Evolutionary conservation across 192 early-diverging fungal species (phyloP).

Genomic region (Rhizophlyctis rosea): DNA sequence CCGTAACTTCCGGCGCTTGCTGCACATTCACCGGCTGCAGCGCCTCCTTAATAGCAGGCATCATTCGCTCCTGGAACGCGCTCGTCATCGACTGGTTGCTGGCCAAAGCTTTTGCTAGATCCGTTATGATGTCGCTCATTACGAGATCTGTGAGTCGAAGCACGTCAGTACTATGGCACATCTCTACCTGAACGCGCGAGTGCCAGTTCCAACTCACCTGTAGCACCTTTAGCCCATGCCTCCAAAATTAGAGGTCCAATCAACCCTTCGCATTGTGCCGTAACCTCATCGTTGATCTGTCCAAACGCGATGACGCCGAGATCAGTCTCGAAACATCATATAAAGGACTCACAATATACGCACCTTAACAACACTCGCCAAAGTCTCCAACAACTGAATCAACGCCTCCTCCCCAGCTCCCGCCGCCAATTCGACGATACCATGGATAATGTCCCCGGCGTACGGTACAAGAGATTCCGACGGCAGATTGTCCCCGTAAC

Average conservation of each 20-base stretch:
- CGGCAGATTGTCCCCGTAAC: slow-evolving; percentile 5
- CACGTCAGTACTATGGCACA: not conserved
- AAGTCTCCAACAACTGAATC: slow-evolving; percentile 64
- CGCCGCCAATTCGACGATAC: slow-evolving; percentile 52
- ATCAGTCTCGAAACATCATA: no score
- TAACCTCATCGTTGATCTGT: slow-evolving; percentile 66
- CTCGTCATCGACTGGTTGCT: slow-evolving; percentile 59
- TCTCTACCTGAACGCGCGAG: not conserved
- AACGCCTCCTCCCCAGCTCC: slow-evolving; percentile 65
- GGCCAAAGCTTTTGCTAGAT: slow-evolving; percentile 75
- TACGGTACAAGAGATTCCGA: slow-evolving; percentile 36
- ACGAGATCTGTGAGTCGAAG: slow-evolving; percentile 53
- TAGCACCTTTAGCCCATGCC: slow-evolving; percentile 76
- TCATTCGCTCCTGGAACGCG: slow-evolving; percentile 66
- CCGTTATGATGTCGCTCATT: slow-evolving; percentile 69
- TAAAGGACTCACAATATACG: not conserved
- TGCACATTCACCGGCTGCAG: slow-evolving; percentile 39
- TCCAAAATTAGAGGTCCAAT: slow-evolving; percentile 71
- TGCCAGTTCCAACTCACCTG: slow-evolving; percentile 34
- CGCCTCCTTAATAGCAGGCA: slow-evolving; percentile 65
- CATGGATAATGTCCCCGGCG: slow-evolving; percentile 60
- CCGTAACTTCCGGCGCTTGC: slow-evolving; percentile 10
- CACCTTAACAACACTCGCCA: slow-evolving; percentile 61
- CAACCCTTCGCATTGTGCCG: slow-evolving; percentile 67
- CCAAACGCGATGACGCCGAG: no score